Conservation (phyloP, 495 filamentous ascomycete species). For the Hyphodiscus hymeniophilus region DNA sequence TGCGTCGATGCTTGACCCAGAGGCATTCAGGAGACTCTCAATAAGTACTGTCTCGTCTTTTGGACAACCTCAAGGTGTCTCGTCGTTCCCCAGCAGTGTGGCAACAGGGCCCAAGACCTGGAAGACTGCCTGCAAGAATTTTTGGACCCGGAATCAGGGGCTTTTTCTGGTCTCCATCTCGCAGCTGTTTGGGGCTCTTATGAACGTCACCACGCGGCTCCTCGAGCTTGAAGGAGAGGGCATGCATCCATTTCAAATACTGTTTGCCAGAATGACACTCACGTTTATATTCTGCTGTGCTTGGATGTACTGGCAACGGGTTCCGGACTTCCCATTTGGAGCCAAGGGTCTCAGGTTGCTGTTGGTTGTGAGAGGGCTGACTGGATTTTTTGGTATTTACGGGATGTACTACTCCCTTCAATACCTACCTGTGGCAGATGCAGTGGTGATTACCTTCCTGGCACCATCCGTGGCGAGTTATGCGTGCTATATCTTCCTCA, state of each 20-base stretch:
- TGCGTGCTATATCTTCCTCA: conserved; percentile 65
- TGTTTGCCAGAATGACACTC: conserved; percentile 78
- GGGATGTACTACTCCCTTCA: conserved; percentile 68
- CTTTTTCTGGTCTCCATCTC: conserved; percentile 64
- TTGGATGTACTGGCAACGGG: conserved; percentile 67
- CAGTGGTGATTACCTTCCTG: conserved; percentile 88
- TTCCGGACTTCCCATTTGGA: conserved; percentile 67
- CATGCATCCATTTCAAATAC: conserved; percentile 82
- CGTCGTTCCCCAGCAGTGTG: conserved; percentile 7
- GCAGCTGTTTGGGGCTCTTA: conserved; percentile 78
- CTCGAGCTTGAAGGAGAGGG: conserved; percentile 66
- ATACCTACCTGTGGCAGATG: conserved; percentile 84
- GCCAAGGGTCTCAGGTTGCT: conserved; percentile 53
- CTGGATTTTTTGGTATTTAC: conserved; percentile 82
- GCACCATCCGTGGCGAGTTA: conserved; percentile 77
- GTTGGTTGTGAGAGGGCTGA: conserved; percentile 58
- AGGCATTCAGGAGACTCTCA: conserved; percentile 25
- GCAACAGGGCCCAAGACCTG: conserved; percentile 22
- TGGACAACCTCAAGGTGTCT: conserved; percentile 8
- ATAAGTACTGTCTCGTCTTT: conserved; percentile 24
- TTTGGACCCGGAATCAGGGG: conserved; percentile 56
- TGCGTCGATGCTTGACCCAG: conserved; percentile 17
- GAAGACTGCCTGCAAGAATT: conserved; percentile 15
- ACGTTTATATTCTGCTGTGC: conserved; percentile 56
- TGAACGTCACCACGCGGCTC: conserved; percentile 79